These are phyloP conservation scores for Malbranchea zuffiana DNA, from an alignment of 2,329 filamentous ascomycete genomes.

Conservation along the genomic window DNA sequence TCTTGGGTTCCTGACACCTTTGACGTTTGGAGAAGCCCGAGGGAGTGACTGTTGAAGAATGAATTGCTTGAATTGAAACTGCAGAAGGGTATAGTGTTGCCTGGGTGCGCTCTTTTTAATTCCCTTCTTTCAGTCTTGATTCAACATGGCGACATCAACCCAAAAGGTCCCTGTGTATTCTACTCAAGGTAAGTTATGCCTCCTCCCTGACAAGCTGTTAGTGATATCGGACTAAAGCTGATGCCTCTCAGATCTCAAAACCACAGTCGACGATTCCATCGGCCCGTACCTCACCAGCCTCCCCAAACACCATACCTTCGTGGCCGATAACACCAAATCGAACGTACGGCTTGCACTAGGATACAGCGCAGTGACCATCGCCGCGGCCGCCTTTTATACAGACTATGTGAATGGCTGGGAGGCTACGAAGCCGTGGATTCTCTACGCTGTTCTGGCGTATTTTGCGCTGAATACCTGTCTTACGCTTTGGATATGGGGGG, in stretches of 20 bases:
- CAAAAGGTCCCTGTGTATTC: constrained; percentile 39
- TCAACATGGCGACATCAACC: constrained; percentile 19
- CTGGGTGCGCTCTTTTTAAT: background rate
- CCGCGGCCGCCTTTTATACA: constrained; percentile 74
- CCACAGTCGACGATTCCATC: constrained; percentile 89
- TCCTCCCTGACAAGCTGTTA: constrained; percentile 1
- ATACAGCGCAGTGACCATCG: constrained; percentile 68
- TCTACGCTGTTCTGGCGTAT: constrained; percentile 68
- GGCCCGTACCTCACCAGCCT: constrained; percentile 86
- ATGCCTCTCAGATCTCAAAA: constrained; percentile 67
- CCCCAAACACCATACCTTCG: constrained; percentile 51
- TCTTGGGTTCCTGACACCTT: no score
- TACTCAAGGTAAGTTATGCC: constrained; percentile 30
- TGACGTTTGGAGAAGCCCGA: no score
- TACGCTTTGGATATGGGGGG: constrained; percentile 72
- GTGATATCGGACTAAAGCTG: constrained; percentile 2
- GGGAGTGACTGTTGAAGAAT: no score
- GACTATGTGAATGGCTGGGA: constrained; percentile 92
- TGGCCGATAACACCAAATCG: constrained; percentile 65
- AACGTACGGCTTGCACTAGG: constrained; percentile 77
- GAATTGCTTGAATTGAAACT: no score
- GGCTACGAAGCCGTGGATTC: constrained; percentile 67
- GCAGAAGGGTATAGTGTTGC: no score
- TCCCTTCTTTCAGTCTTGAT: background rate
- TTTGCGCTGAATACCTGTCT: constrained; percentile 65